Base-by-base conservation (phyloP, 2,329 filamentous ascomycete genomes). In the Fusarium pseudoanthophilum region DNA sequence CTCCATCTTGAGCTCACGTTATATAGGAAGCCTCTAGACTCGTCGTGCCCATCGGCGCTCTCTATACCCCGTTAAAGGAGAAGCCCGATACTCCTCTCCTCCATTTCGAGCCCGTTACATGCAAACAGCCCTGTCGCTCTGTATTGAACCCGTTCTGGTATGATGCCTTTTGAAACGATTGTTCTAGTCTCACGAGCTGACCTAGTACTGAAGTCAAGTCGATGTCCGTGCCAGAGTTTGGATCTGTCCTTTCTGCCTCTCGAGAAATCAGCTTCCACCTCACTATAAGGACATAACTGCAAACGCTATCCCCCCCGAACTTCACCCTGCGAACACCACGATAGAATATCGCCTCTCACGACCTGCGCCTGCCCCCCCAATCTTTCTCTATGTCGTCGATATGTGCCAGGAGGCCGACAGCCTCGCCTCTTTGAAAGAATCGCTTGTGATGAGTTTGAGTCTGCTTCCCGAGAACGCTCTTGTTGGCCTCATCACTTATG, bases 121-220 rank as follows among this genome's bases (percentile, higher is more conserved):
- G 96, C 91, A 98, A 98, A 85, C 90, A 93, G 82, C 96, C 96
- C 71, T 99, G 96, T 84, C 92, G 95, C 83, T 95, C 95, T 61
- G 95, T 98, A 42, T 87, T 99, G 82, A 99, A 99, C 82, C 96
- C 96, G 49, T 98, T 95, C 87, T 98, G 95, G 95, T 97, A 88
- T 79, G 90, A 79, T 48, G 24, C 11, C 21, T 20, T 32, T 67
- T 20, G n/a, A 16, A 14, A 7, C 11, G 20, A 20, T 9, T 13
- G 11, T 8, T 26, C 14, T 4, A 16, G 21, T n/a, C 24, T 30
- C 11, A 11, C 8, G 53, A 68, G 64, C 79, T 84, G 68, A 82
- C 67, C 28, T 36, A 11, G 30, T 28, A 30, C 11, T 40, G 10
- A 64, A 95, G 93, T 81, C 92, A 95, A 81, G 93, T 97, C 73